Evolutionary conservation across 768 basidiomycete species (phyloP), one percentile per base, ranked within the genome.

Genomic region (Mycena leptocephala): DNA sequence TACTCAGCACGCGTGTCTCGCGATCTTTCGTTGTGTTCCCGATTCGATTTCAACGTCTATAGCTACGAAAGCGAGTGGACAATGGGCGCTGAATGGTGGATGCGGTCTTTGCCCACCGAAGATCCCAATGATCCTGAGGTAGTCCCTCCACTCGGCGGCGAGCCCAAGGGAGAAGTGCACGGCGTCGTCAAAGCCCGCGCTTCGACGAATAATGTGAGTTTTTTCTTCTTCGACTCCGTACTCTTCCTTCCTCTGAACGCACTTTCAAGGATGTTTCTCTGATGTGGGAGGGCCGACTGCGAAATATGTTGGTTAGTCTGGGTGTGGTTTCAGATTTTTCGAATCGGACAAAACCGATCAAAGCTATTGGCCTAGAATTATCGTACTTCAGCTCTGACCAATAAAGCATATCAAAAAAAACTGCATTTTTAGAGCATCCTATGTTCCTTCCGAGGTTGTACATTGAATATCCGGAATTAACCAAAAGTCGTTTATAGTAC

Each of bases 11-110:
- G 94, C 66, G 93, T 96, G 11, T 95, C 95, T 7, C 91, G 91
- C 16, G 95, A 98, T 82, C 91, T 99, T 51, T 93, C 96, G 0
- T 83, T 99, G 24, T 95, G 95, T 63, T 95, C 96, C 0, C 92
- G 96, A 26, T 99, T 97, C 82, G 97, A 99, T 82, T 97, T 99
- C 86, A 99, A 99, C 81, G 92, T 97, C 32, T 98, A 99, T 83
- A 97, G 96, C 84, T 99, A 97, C 84, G 96, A 98, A 79, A 97
- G 96, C 84, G 97, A 99, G 83, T 95, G 97, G 94, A 94, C 96
- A 13, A 91, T 99, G 87, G 98, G 98, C 3, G 94, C 95, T 1
- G 97, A 99, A 83, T 98, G 96, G 96, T 98, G 96, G 97, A 90
- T 97, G 82, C 91, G 96, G 26, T 90, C 93, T 28, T 86, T 89